Base-by-base conservation (phyloP, 148 eudicot genomes). In the Chenopodium quinoa region DNA sequence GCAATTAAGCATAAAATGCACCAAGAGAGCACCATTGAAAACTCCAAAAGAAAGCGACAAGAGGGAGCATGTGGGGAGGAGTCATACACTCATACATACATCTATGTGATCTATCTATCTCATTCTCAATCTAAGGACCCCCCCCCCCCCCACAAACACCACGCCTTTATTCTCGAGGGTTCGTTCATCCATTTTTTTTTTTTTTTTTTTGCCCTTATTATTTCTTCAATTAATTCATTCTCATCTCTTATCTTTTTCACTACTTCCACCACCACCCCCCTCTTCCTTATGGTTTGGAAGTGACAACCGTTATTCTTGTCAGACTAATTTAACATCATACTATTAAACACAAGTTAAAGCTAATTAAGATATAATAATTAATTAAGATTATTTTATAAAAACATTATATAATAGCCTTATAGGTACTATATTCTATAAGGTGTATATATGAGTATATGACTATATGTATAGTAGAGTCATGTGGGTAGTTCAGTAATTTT, bases 1-100 rank as follows among this genome's bases (percentile, higher is more conserved):
- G 17, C 19, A 58, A 4, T 16, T 16, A 58, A 52, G 12, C 66
- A 62, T 62, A 22, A 62, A 62, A 20, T 20, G 66, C 66, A 20
- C 9, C 66, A 62, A 66, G 17, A 71, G 4, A 72, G 9, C 31
- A 50, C 23, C 68, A 66, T 66, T 76, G 89, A 81, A 88, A 75
- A 82, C 34, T 79, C 81, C 86, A 85, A 85, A 86, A 85, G 89
- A 87, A 85, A 83, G 68, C 80, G 88, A 89, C 91, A 82, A 87
- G 78, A 83, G 85, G 84, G 66, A 79, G 88, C 89, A 85, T 85
- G 91, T 89, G 85, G 77, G 71, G 78, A 64, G 48, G 78, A 64
- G 48, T 68, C 72, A 77, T 79, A 73, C 66, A 62, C 16, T 67
- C 66, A 69, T 79, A 73, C 71, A 62, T 52, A 56, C 62, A 17